phyloP scores from a whole-genome alignment of 2,329 filamentous ascomycete genomes.

The Aureobasidium lini region DNA sequence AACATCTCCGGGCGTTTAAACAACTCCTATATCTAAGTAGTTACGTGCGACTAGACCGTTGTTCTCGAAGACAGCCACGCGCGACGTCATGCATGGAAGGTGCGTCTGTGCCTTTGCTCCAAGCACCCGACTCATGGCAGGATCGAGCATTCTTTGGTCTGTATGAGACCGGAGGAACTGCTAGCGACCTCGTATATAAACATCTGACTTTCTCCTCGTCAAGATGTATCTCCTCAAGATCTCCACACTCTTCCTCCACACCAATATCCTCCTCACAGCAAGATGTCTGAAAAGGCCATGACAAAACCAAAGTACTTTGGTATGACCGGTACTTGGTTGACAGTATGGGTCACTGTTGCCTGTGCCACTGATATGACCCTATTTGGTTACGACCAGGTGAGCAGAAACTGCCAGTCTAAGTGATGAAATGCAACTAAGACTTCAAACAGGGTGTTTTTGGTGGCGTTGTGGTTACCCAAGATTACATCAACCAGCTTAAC shows the following conservation, averaged over 20 bases:
- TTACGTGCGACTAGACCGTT: not conserved
- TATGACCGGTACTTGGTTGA: slow-evolving; percentile 48
- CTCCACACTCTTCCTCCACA: not conserved
- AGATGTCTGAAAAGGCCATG: slow-evolving; percentile 5
- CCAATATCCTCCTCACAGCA: not conserved
- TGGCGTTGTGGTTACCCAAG: slow-evolving; percentile 47
- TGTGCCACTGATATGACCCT: slow-evolving; percentile 42
- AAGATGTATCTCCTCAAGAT: not conserved
- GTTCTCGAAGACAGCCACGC: not conserved
- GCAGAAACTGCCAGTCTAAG: not conserved
- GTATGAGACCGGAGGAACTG: not conserved
- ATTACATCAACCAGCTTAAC: slow-evolving; percentile 44
- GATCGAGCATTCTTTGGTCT: not conserved
- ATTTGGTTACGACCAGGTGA: slow-evolving; percentile 25
- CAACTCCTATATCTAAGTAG: not conserved
- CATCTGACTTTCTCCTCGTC: slow-evolving; percentile 1
- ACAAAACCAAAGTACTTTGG: slow-evolving; percentile 41
- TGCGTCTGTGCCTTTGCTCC: not conserved
- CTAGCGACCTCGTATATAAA: not conserved
- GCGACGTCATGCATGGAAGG: not conserved
- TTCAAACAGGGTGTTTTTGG: slow-evolving; percentile 41
- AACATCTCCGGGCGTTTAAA: not conserved
- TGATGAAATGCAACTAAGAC: slow-evolving; percentile 34
- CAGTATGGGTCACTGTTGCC: slow-evolving; percentile 48
- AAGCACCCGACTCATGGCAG: not conserved